Conservation (phyloP, 192 early-diverging fungal species). For the Rhizoclosmatium sp. region DNA sequence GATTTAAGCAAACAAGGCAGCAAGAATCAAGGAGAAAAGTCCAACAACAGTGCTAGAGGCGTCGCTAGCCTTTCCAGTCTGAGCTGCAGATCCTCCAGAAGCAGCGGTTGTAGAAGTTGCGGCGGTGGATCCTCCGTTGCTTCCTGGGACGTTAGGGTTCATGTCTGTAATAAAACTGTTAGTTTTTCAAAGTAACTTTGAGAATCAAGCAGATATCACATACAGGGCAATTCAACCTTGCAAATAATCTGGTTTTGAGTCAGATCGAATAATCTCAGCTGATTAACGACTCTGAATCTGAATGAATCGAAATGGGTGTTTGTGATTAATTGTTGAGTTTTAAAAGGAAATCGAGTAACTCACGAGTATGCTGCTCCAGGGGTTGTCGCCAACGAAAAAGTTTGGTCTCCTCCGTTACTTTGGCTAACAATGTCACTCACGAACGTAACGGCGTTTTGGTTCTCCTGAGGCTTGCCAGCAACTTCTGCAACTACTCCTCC, state of each 20-base stretch:
- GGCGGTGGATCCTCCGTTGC: slow-evolving; percentile 1
- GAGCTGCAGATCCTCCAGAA: neutral
- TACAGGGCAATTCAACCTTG: slow-evolving; percentile 32
- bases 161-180: slow-evolving; percentile 4
- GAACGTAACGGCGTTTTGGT: slow-evolving; percentile 31
- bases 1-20: neutral
- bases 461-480: slow-evolving; percentile 15
- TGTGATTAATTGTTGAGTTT: neutral
- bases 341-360: slow-evolving; percentile 3
- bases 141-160: slow-evolving; percentile 18
- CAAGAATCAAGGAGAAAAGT: neutral
- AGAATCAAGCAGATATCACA: neutral
- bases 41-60: neutral
- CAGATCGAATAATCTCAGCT: slow-evolving; percentile 36
- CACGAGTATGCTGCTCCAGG: slow-evolving; percentile 30
- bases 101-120: neutral
- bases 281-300: slow-evolving; percentile 39
- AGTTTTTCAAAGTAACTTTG: neutral
- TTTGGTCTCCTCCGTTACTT: slow-evolving; percentile 15
- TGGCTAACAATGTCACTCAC: slow-evolving; percentile 8
- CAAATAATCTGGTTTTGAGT: slow-evolving; percentile 28
- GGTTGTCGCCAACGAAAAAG: slow-evolving; percentile 16
- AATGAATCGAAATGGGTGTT: neutral
- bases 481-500: slow-evolving; percentile 34
- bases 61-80: neutral